Percentiles rank a stretch among this genome's conserved stretches.
Conservation (phyloP, 495 filamentous ascomycete genomes). For the Aspergillus olivimuriae region DNA sequence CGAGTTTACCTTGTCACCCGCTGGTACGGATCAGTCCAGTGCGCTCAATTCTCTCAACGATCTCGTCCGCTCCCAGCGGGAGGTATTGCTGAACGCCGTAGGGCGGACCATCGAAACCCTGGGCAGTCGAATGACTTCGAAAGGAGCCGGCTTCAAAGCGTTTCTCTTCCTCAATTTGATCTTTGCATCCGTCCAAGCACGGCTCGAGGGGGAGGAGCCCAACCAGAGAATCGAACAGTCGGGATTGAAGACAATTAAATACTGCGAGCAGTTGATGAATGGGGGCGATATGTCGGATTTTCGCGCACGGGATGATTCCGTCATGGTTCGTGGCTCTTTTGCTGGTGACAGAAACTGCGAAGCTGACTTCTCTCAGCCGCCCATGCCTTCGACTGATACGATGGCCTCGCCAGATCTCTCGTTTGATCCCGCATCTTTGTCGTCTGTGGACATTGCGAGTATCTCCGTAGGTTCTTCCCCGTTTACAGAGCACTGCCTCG, state of each 20-base stretch:
- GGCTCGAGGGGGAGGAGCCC: slow-evolving; percentile 32
- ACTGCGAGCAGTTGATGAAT: slow-evolving; percentile 20
- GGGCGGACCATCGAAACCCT: slow-evolving; percentile 29
- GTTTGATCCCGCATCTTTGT: slow-evolving; percentile 5
- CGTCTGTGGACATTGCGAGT: slow-evolving; percentile 20
- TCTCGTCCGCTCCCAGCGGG: slow-evolving; percentile 33
- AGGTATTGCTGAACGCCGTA: slow-evolving; percentile 29
- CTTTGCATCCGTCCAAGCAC: slow-evolving; percentile 29
- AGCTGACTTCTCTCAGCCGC: no score
- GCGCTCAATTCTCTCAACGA: slow-evolving; percentile 22
- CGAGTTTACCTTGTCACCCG: slow-evolving; percentile 12
- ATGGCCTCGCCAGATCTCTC: neutral
- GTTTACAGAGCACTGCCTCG: neutral
- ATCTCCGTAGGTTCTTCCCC: slow-evolving; percentile 21
- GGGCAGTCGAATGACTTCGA: slow-evolving; percentile 20
- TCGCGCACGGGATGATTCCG: slow-evolving; percentile 9
- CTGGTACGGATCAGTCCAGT: slow-evolving; percentile 4
- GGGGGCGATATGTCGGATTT: slow-evolving; percentile 22
- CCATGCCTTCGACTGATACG: neutral
- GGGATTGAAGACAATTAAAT: slow-evolving; percentile 17
- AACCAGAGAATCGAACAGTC: slow-evolving; percentile 20
- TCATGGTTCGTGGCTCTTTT: neutral
- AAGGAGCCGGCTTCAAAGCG: slow-evolving; percentile 29
- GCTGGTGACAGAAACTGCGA: no score
- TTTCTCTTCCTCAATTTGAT: slow-evolving; percentile 31